A percentile compares a stretch with the other conserved stretches of the same genome.
phyloP scores from a whole-genome alignment of 352 stramenopile species.

The Pythium brachiatum region DNA sequence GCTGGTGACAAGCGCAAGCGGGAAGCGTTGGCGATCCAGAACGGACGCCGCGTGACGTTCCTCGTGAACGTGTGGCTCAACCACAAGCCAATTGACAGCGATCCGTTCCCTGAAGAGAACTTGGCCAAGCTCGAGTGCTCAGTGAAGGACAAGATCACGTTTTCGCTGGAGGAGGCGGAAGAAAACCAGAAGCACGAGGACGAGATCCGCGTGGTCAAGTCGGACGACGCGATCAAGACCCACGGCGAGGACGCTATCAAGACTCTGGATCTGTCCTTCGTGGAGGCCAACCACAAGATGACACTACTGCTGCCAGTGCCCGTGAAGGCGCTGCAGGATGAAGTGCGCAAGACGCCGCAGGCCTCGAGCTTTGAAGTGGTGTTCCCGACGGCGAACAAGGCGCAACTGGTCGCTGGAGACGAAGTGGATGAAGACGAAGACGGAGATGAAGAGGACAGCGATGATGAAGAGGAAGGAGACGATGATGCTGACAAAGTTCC shows the following conservation, averaged over 20 bases:
- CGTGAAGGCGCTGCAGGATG: conserved; percentile 17
- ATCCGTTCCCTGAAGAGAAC: conserved; percentile 30
- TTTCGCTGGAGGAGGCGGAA: conserved; percentile 25
- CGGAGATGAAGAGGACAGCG: conserved; percentile 16
- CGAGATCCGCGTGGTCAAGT: conserved; percentile 7
- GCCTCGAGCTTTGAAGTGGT: conserved; percentile 30
- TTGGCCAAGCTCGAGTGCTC: conserved; percentile 20
- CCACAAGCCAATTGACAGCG: conserved; percentile 46
- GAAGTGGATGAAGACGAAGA: conserved; percentile 31
- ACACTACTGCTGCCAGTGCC: conserved; percentile 23
- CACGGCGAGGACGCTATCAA: conserved; percentile 23
- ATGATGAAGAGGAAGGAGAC: conserved; percentile 19
- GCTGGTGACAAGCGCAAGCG: conserved; percentile 21
- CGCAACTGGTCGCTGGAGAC: conserved; percentile 24
- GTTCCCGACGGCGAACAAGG: conserved; percentile 21
- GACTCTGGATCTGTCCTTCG: conserved; percentile 28
- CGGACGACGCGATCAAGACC: conserved; percentile 17
- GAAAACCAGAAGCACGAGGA: conserved; percentile 16
- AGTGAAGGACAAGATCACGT: conserved; percentile 14
- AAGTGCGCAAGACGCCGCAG: conserved; percentile 22
- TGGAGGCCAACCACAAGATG: conserved; percentile 27
- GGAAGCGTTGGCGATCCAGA: conserved; percentile 9
- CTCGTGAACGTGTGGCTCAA: conserved; percentile 71
- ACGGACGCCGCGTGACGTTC: conserved; percentile 56
- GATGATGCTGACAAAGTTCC: conserved; percentile 22